Evolutionary conservation across 331 rosid species (phyloP).

Genomic region (Pyrus hybrid): DNA sequence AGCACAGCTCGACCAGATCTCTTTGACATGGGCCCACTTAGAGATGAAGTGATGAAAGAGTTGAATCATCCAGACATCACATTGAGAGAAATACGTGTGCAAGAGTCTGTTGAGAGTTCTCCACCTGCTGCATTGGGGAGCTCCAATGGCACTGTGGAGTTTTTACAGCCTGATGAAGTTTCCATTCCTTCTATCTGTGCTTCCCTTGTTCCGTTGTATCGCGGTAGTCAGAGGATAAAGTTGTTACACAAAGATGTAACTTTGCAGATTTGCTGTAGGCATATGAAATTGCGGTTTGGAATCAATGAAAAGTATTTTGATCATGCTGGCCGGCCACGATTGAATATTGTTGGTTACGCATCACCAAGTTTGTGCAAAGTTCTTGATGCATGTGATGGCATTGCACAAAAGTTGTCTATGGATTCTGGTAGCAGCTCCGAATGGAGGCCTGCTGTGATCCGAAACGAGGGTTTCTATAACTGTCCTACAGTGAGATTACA

Average conservation of each 20-base stretch:
- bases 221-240: slow-evolving; percentile 62
- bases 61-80: slow-evolving; percentile 24
- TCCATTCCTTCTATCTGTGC: slow-evolving; percentile 47
- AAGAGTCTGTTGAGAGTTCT: slow-evolving; percentile 29
- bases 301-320: slow-evolving; percentile 58
- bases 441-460: slow-evolving; percentile 67
- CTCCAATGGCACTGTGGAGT: slow-evolving; percentile 19
- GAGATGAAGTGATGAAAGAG: slow-evolving; percentile 25
- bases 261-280: slow-evolving; percentile 50
- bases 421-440: slow-evolving; percentile 68
- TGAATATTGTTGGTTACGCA: slow-evolving; percentile 63
- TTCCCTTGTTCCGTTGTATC: slow-evolving; percentile 36
- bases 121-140: slow-evolving; percentile 22
- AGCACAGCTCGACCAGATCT: slow-evolving; percentile 19
- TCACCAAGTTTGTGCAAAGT: slow-evolving; percentile 56
- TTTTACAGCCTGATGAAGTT: slow-evolving; percentile 51
- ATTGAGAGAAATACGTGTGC: slow-evolving; percentile 31
- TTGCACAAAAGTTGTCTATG: slow-evolving; percentile 37
- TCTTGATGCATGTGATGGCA: slow-evolving; percentile 70
- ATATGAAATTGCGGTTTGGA: slow-evolving; percentile 83
- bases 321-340: slow-evolving; percentile 61
- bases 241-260: slow-evolving; percentile 49
- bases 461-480: slow-evolving; percentile 63
- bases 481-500: slow-evolving; percentile 77
- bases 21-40: slow-evolving; percentile 35